Percentiles rank a stretch among this genome's conserved stretches.
Conservation (phyloP, 1,284 basidiomycete species). For the Cutaneotrichosporon sp. region DNA sequence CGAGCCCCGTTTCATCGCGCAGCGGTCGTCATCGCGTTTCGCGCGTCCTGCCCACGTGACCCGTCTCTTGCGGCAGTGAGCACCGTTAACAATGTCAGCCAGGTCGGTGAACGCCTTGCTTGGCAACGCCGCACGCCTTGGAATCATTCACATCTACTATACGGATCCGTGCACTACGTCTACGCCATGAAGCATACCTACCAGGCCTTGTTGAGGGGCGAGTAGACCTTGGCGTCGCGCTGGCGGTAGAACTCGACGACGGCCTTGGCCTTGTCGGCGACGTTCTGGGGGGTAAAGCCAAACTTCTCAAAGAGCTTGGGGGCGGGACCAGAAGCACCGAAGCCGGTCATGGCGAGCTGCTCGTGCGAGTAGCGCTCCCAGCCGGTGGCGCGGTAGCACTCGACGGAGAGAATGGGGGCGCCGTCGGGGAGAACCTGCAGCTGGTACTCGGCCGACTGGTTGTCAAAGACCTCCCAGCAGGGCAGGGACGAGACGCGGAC, state of each 20-base stretch:
- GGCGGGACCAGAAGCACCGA: constrained; percentile 87
- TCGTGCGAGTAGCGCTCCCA: constrained; percentile 86
- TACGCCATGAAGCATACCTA: constrained; percentile 18
- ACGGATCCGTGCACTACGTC: too few relatives aligned
- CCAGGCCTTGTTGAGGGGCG: constrained; percentile 60
- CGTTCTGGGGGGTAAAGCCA: constrained; percentile 67
- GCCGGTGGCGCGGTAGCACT: constrained; percentile 70
- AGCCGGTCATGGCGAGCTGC: constrained; percentile 71
- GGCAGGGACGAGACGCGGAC: constrained; percentile 80
- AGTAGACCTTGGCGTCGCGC: constrained; percentile 65
- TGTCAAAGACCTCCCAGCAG: constrained; percentile 80
- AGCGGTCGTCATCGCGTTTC: too few relatives aligned
- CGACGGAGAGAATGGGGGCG: constrained; percentile 81
- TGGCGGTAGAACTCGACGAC: constrained; percentile 81
- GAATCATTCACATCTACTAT: too few relatives aligned
- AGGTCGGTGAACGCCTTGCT: too few relatives aligned
- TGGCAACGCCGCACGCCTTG: too few relatives aligned
- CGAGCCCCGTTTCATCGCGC: too few relatives aligned
- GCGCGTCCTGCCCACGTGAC: too few relatives aligned
- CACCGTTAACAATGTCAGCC: too few relatives aligned
- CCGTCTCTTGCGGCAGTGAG: too few relatives aligned
- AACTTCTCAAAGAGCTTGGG: constrained; percentile 67
- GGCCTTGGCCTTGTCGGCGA: constrained; percentile 76
- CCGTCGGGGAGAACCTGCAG: constrained; percentile 80
- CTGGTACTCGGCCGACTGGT: constrained; percentile 73